Evolutionary conservation across 2,329 filamentous ascomycete species (phyloP).

Genomic region (Parascedosporium putredinis): DNA sequence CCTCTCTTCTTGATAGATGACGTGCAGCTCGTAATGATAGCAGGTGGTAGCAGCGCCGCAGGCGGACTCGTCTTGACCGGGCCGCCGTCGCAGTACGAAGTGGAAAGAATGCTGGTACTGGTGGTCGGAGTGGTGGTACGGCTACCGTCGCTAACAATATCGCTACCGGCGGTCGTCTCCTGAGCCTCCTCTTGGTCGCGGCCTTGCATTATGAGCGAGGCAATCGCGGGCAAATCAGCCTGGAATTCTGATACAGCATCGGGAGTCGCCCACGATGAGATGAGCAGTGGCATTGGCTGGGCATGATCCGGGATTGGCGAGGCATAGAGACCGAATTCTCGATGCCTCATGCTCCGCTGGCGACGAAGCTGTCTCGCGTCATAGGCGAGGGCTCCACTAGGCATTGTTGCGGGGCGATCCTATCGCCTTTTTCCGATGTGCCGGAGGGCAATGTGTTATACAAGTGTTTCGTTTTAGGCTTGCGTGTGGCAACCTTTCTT

Average conservation of each 20-base stretch:
- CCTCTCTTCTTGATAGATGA: not conserved
- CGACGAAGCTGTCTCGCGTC: conserved; percentile 2
- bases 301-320: not conserved
- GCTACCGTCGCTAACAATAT: not conserved
- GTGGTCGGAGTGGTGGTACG: not conserved
- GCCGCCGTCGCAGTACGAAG: not conserved
- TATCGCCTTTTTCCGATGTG: not conserved
- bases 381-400: not conserved
- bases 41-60: not conserved
- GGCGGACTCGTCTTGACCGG: not conserved
- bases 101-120: no score
- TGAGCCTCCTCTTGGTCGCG: not conserved
- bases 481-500: no score
- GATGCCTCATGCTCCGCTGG: conserved; percentile 1
- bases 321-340: conserved; percentile 1
- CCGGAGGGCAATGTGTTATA: not conserved
- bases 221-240: not conserved
- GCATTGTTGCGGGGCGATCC: not conserved
- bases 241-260: conserved; percentile 2
- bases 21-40: not conserved
- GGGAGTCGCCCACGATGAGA: not conserved
- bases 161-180: not conserved
- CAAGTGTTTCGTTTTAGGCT: no score
- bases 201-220: not conserved
- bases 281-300: not conserved